Percentiles rank a stretch among this genome's conserved stretches.
Evolutionary conservation across 2,329 filamentous ascomycete species (phyloP).

Genomic region (Akanthomyces muscarius): DNA sequence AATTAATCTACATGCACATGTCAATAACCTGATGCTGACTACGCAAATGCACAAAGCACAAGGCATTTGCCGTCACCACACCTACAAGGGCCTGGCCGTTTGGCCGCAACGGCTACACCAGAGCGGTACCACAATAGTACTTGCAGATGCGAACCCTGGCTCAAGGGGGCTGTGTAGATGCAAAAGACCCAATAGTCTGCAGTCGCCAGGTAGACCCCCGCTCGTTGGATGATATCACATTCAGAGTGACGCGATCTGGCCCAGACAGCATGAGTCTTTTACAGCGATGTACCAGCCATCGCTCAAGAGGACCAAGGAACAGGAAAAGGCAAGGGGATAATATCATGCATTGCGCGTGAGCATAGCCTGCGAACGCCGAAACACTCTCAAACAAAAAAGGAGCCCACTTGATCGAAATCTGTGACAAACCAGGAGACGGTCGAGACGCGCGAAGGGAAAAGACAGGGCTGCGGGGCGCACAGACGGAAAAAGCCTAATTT

Average conservation of each 20-base stretch:
- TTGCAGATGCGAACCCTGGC: slow-evolving; percentile 6
- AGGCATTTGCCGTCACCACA: neutral
- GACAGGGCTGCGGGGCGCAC: neutral
- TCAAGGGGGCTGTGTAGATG: slow-evolving; percentile 11
- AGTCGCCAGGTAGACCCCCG: neutral
- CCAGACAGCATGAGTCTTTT: neutral
- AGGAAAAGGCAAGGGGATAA: neutral
- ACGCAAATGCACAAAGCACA: neutral
- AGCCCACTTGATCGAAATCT: neutral
- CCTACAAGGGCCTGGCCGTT: neutral
- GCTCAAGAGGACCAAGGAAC: neutral
- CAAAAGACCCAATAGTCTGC: slow-evolving; percentile 15
- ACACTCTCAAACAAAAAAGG: neutral
- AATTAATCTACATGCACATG: neutral
- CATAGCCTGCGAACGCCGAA: neutral
- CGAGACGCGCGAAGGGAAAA: neutral
- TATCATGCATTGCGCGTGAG: too few species aligned
- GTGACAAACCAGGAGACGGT: neutral
- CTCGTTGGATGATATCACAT: slow-evolving; percentile 4
- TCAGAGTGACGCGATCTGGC: slow-evolving; percentile 6
- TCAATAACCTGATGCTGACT: neutral
- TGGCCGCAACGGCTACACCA: neutral
- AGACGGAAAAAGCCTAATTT: neutral
- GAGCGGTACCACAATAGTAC: neutral
- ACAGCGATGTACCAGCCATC: neutral